Conservation (phyloP, 345 rosid genomes). For the Eucalyptus cloeziana region DNA sequence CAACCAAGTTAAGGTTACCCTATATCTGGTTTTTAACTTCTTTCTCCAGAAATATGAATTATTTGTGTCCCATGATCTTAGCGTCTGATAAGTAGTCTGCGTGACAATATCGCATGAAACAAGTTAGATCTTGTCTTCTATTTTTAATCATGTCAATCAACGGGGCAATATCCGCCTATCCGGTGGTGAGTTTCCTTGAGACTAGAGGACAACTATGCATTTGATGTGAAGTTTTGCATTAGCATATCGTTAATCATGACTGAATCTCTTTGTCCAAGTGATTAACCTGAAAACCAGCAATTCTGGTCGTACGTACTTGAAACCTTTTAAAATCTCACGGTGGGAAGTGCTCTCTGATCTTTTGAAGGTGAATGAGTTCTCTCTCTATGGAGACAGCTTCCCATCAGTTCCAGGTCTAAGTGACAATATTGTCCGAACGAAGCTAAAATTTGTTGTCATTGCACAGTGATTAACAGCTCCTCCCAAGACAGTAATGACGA, state of each 20-base stretch:
- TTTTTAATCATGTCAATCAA: too few relatives aligned
- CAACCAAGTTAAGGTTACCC: neutral
- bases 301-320: neutral
- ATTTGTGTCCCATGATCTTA: neutral
- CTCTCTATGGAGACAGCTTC: neutral
- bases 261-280: neutral
- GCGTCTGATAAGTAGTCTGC: neutral
- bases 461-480: too few relatives aligned
- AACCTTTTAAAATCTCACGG: neutral
- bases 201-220: too few relatives aligned
- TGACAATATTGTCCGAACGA: neutral
- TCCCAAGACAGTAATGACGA: too few relatives aligned
- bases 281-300: neutral
- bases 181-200: too few relatives aligned
- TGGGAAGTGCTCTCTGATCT: neutral
- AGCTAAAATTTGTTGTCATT: too few relatives aligned
- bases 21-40: neutral
- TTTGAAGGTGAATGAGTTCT: neutral
- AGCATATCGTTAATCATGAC: neutral
- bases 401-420: neutral
- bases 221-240: too few relatives aligned
- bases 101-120: neutral
- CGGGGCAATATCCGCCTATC: too few relatives aligned
- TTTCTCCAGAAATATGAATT: neutral
- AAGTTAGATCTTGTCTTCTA: neutral